Conservation (phyloP, 495 filamentous ascomycete genomes). For the Astrothelium macrocarpum region DNA sequence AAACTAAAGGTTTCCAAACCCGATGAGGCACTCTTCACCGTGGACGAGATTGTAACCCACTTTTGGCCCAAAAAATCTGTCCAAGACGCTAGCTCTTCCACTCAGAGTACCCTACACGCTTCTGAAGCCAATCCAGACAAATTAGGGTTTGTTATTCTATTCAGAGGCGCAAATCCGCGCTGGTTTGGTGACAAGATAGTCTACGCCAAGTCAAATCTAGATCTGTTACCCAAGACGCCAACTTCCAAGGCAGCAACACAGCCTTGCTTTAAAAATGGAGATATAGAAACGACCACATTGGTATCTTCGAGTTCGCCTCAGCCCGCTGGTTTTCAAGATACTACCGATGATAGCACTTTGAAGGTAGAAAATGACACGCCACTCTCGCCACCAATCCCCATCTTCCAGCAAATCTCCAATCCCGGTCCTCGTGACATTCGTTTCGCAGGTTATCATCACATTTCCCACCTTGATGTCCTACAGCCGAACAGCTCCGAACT, state of each 20-base stretch:
- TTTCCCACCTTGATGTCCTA: constrained; percentile 9
- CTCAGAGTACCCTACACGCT: constrained; percentile 12
- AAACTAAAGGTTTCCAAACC: not conserved
- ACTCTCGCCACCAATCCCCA: constrained; percentile 5
- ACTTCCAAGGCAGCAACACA: not conserved
- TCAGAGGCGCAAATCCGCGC: constrained; percentile 15
- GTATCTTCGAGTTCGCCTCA: not conserved
- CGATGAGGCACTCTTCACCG: not conserved
- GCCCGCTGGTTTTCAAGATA: not conserved
- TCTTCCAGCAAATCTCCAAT: constrained; percentile 11
- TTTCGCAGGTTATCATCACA: constrained; percentile 15
- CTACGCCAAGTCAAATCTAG: constrained; percentile 16
- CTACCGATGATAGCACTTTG: not conserved
- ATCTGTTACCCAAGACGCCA: constrained; percentile 7
- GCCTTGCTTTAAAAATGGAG: not conserved
- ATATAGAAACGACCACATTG: not conserved
- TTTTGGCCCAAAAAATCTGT: constrained; percentile 10
- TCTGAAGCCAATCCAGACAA: constrained; percentile 13
- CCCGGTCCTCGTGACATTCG: not conserved
- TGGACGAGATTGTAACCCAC: constrained; percentile 10
- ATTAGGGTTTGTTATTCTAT: constrained; percentile 16
- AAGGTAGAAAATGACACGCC: not conserved
- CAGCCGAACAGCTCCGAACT: constrained; percentile 13
- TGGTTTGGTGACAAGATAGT: constrained; percentile 16
- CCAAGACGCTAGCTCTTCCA: not conserved